phyloP scores from a whole-genome alignment of 2,329 filamentous ascomycete genomes.

The Samsoniella hepiali region DNA sequence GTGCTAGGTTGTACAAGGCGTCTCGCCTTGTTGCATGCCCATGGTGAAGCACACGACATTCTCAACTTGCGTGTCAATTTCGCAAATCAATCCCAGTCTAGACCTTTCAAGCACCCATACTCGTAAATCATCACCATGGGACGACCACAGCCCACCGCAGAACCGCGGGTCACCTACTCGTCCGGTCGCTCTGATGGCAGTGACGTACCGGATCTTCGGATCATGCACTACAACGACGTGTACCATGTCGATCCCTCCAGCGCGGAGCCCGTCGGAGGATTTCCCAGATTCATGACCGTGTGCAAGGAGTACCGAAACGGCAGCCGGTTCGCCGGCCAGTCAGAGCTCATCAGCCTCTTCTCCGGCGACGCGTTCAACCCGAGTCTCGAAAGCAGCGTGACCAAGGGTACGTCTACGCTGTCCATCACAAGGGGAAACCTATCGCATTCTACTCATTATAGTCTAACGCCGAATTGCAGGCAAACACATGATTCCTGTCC shows the following conservation, averaged over 20 bases:
- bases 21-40: neutral
- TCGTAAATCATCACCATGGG: neutral
- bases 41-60: conserved; percentile 2
- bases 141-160: conserved; percentile 9
- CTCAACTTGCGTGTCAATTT: neutral
- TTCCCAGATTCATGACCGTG: conserved; percentile 75
- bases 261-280: conserved; percentile 78
- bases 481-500: conserved; percentile 80
- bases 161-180: conserved; percentile 20
- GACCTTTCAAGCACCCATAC: no score
- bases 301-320: conserved; percentile 70
- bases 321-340: conserved; percentile 57
- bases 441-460: neutral
- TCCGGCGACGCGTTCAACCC: conserved; percentile 93
- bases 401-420: conserved; percentile 59
- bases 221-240: conserved; percentile 91
- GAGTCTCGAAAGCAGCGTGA: conserved; percentile 81
- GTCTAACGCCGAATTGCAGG: conserved; percentile 37
- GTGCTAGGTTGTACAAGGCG: neutral
- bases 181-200: conserved; percentile 21
- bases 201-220: conserved; percentile 63
- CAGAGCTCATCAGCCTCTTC: conserved; percentile 73
- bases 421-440: no score
- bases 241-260: conserved; percentile 79
- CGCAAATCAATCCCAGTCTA: neutral